Evolutionary conservation across 2,329 filamentous ascomycete genomes (phyloP).

Genomic region (Ceratocystis huliohia): DNA sequence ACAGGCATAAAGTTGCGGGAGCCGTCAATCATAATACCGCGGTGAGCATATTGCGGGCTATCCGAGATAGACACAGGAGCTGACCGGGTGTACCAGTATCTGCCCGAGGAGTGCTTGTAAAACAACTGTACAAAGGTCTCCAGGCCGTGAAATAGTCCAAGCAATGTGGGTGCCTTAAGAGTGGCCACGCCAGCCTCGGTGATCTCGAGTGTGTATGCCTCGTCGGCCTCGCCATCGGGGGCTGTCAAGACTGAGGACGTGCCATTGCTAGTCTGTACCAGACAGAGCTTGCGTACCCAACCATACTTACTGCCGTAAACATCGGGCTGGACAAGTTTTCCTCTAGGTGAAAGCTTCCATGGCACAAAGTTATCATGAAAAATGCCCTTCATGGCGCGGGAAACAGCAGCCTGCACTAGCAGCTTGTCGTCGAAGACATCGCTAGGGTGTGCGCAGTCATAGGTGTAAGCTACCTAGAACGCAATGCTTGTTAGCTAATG

Average conservation of each 20-base stretch:
- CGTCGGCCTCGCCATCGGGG: constrained; percentile 52
- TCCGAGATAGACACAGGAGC: constrained; percentile 64
- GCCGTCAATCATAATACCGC: constrained; percentile 69
- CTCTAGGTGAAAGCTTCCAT: constrained; percentile 61
- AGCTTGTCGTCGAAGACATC: constrained; percentile 37
- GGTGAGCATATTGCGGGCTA: constrained; percentile 59
- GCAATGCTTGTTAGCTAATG: neutral
- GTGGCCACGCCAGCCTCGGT: constrained; percentile 44
- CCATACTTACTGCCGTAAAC: constrained; percentile 25
- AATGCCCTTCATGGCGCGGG: constrained; percentile 49
- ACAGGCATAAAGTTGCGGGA: constrained; percentile 59
- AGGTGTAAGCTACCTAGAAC: constrained; percentile 37
- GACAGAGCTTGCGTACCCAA: constrained; percentile 46
- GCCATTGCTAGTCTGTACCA: constrained; percentile 43
- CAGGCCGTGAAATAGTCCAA: constrained; percentile 59
- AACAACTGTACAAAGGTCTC: constrained; percentile 72
- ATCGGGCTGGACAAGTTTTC: constrained; percentile 51
- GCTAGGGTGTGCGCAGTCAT: constrained; percentile 32
- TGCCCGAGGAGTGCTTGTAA: constrained; percentile 51
- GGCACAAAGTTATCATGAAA: constrained; percentile 59
- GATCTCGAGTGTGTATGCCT: constrained; percentile 60
- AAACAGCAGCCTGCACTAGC: constrained; percentile 43
- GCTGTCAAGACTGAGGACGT: constrained; percentile 49
- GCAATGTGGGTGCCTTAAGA: constrained; percentile 52
- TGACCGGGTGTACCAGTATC: constrained; percentile 51